phyloP scores from a whole-genome alignment of 2,329 filamentous ascomycete genomes.

The Ascochyta rabiei region DNA sequence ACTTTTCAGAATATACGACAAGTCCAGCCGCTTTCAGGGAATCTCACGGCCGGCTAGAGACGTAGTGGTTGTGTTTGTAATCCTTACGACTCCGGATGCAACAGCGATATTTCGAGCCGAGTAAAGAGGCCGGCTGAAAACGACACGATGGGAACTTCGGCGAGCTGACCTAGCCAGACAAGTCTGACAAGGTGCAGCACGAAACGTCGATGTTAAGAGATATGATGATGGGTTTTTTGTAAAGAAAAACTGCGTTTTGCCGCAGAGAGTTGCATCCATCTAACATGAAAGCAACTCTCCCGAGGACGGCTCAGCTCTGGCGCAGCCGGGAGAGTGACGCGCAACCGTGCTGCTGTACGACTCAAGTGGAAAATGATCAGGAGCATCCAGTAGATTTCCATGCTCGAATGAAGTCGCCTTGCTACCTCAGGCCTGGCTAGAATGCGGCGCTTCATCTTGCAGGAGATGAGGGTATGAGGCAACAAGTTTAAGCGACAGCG shows the following conservation, averaged over 20 bases:
- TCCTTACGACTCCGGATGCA: neutral
- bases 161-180: neutral
- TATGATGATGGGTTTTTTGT: neutral
- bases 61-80: neutral
- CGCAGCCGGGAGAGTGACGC: slow-evolving; percentile 8
- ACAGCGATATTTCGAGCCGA: neutral
- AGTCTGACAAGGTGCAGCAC: neutral
- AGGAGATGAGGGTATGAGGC: slow-evolving; percentile 27
- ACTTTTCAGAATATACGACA: neutral
- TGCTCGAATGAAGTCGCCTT: slow-evolving; percentile 2
- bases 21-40: neutral
- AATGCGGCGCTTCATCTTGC: slow-evolving; percentile 28
- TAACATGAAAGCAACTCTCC: slow-evolving; percentile 3
- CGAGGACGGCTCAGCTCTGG: slow-evolving; percentile 8
- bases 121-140: neutral
- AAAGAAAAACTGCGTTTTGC: neutral
- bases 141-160: neutral
- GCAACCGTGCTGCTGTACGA: slow-evolving; percentile 8
- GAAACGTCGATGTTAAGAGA: slow-evolving; percentile 1
- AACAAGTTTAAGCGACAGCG: slow-evolving; percentile 24
- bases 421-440: slow-evolving; percentile 23
- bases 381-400: slow-evolving; percentile 11
- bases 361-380: slow-evolving; percentile 16
- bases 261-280: neutral
- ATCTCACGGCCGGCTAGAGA: neutral